These are phyloP conservation scores for Xanthoceras sorbifolium DNA, from an alignment of 345 rosid species.

Conservation along the genomic window DNA sequence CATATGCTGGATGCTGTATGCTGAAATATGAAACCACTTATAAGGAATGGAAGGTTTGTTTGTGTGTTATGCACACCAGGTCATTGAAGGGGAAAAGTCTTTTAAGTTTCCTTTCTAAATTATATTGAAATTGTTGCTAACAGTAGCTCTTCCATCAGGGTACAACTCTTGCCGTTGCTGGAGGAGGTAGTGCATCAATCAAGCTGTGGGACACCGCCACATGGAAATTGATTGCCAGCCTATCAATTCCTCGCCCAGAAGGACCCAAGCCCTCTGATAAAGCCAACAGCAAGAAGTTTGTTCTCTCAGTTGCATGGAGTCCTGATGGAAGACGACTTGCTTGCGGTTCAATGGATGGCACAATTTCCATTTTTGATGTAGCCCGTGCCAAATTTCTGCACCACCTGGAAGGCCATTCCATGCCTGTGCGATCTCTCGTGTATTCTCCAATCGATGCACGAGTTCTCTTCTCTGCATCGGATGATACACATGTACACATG, in stretches of 20 bases:
- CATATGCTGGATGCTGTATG: too few species aligned
- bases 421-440: slow-evolving; percentile 91
- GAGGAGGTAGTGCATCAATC: slow-evolving; percentile 94
- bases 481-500: slow-evolving; percentile 87
- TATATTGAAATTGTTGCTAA: slow-evolving; percentile 19
- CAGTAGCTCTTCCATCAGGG: slow-evolving; percentile 50
- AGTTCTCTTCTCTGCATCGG: slow-evolving; percentile 81
- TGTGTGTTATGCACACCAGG: too few species aligned
- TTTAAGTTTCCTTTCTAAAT: neutral
- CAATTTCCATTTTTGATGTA: slow-evolving; percentile 78
- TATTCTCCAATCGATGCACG: slow-evolving; percentile 78
- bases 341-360: slow-evolving; percentile 96
- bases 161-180: slow-evolving; percentile 92
- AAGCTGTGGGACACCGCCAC: slow-evolving; percentile 96
- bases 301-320: slow-evolving; percentile 88
- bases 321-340: slow-evolving; percentile 82
- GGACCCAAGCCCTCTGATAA: slow-evolving; percentile 79
- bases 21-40: too few species aligned
- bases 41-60: too few species aligned
- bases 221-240: slow-evolving; percentile 72
- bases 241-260: slow-evolving; percentile 84
- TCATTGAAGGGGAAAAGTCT: neutral
- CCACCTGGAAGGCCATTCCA: slow-evolving; percentile 88
- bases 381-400: slow-evolving; percentile 79
- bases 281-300: slow-evolving; percentile 86